Percentiles rank a stretch among this genome's conserved stretches.
Conservation (phyloP, 148 eudicot genomes). For the Cornus controversa region DNA sequence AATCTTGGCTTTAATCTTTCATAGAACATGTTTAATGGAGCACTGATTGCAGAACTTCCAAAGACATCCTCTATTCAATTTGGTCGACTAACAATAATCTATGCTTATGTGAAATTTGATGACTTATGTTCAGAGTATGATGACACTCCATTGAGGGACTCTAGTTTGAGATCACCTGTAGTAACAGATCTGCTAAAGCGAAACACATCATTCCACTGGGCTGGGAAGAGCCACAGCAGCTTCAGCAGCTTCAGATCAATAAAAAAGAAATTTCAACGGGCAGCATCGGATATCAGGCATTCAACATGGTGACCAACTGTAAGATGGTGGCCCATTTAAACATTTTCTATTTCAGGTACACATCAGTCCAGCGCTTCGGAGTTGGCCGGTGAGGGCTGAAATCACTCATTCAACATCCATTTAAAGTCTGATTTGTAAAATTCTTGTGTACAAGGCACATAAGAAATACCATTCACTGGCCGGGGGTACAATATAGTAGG, state of each 20-base stretch:
- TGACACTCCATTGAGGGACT: constrained; percentile 44
- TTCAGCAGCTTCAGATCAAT: constrained; percentile 66
- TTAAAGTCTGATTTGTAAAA: background rate
- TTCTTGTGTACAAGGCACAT: background rate
- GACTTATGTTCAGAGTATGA: constrained; percentile 54
- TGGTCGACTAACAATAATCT: background rate
- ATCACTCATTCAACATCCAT: too few relatives aligned
- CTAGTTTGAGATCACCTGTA: constrained; percentile 43
- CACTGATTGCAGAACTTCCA: background rate
- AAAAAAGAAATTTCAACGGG: constrained; percentile 66
- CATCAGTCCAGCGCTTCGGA: background rate
- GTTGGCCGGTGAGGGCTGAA: background rate
- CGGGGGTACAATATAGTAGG: too few relatives aligned
- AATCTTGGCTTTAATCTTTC: background rate
- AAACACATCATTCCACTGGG: constrained; percentile 63
- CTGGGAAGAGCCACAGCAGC: constrained; percentile 60
- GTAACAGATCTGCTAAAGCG: constrained; percentile 64
- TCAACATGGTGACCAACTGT: background rate
- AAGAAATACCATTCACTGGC: background rate
- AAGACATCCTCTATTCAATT: background rate
- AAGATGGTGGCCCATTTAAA: background rate
- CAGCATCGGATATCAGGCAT: constrained; percentile 26
- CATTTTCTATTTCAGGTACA: background rate
- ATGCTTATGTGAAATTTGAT: background rate
- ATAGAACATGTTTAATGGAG: background rate